A percentile compares a stretch with the other conserved stretches of the same genome.
Conservation (phyloP, 1,284 basidiomycete species). For the Ustilago nuda region DNA sequence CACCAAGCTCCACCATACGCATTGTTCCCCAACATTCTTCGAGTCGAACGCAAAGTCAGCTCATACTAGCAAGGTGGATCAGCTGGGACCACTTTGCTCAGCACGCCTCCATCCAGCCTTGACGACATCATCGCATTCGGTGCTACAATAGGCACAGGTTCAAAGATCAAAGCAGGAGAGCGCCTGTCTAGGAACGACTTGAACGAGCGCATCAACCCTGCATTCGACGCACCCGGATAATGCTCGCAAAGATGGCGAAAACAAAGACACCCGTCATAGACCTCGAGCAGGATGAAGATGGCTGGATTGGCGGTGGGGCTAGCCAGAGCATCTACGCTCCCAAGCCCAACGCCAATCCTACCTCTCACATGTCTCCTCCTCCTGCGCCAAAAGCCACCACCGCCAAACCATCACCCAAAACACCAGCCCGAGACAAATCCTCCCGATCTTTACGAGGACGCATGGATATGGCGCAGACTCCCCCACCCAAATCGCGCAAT, state of each 20-base stretch:
- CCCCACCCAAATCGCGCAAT: constrained; percentile 25
- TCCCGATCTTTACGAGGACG: constrained; percentile 35
- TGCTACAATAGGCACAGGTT: no score
- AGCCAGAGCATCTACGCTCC: constrained; percentile 56
- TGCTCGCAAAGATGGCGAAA: constrained; percentile 12
- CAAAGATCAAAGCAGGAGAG: constrained; percentile 17
- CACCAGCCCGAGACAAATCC: constrained; percentile 18
- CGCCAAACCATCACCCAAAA: constrained; percentile 25
- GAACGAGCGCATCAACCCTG: constrained; percentile 15
- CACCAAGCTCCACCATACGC: background rate
- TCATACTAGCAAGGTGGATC: no score
- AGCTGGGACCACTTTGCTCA: no score
- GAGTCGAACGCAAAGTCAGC: no score
- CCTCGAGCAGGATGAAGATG: constrained; percentile 43
- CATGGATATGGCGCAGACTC: constrained; percentile 42
- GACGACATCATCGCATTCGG: no score
- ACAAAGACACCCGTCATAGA: constrained; percentile 32
- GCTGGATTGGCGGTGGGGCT: constrained; percentile 53
- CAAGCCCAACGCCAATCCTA: constrained; percentile 13
- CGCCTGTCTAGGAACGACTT: constrained; percentile 13
- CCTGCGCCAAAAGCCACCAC: constrained; percentile 11
- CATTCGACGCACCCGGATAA: background rate
- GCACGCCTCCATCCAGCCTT: no score
- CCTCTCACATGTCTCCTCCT: constrained; percentile 28
- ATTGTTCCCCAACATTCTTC: no score